phyloP scores from a whole-genome alignment of 257 asterid species.

The Solanum chmielewskii region DNA sequence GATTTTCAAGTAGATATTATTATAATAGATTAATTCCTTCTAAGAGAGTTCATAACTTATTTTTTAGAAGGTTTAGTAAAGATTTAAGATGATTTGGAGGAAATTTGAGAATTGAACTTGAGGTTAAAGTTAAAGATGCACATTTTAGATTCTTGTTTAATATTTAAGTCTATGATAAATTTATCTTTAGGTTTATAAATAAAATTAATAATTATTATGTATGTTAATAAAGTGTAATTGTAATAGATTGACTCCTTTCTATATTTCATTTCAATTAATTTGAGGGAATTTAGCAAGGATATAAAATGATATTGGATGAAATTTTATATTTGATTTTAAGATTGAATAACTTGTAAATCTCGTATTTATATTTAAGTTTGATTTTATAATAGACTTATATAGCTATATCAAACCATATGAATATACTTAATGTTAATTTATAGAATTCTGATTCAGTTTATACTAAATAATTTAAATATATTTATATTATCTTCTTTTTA shows the following conservation, averaged over 20 bases:
- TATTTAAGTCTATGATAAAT: too few species aligned
- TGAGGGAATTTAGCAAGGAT: background rate
- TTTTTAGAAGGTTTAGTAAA: background rate
- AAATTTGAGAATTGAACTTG: too few species aligned
- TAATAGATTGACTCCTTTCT: too few species aligned
- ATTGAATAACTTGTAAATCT: background rate
- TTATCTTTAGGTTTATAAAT: background rate
- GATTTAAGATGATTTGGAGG: background rate
- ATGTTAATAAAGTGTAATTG: too few species aligned
- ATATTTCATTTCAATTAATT: background rate
- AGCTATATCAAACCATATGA: background rate
- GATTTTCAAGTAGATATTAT: too few species aligned
- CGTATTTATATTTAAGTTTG: background rate
- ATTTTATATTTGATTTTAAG: background rate
- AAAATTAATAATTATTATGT: too few species aligned
- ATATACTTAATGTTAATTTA: background rate
- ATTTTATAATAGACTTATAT: rapidly evolving
- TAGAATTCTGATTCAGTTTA: background rate
- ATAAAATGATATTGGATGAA: background rate
- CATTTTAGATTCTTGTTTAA: too few species aligned
- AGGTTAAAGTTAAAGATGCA: too few species aligned
- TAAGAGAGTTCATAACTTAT: background rate
- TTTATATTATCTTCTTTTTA: background rate
- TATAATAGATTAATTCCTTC: too few species aligned
- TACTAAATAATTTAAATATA: background rate